Percentiles rank a stretch among this genome's conserved stretches.
Conservation (phyloP, 108 stramenopile species). For the Mediolabrus comicus region DNA sequence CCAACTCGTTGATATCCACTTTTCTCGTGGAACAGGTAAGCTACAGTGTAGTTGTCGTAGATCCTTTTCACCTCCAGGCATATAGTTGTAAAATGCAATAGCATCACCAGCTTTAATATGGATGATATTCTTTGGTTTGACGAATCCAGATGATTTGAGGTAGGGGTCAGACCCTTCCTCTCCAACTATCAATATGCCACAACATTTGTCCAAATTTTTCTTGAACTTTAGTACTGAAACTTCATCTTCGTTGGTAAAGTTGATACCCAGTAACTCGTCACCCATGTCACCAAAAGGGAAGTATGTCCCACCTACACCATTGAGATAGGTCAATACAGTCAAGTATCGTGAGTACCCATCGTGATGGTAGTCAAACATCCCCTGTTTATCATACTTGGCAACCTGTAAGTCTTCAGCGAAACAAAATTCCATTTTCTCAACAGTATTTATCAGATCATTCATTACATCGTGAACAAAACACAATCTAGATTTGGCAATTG, state of each 20-base stretch:
- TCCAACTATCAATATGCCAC: slow-evolving; percentile 40
- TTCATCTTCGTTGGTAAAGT: slow-evolving; percentile 9
- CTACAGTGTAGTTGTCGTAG: slow-evolving; percentile 28
- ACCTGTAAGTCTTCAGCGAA: slow-evolving; percentile 47
- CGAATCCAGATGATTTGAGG: not conserved
- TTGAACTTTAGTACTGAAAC: not conserved
- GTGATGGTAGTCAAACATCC: slow-evolving; percentile 47
- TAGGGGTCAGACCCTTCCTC: slow-evolving; percentile 21
- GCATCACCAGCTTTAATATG: slow-evolving; percentile 47
- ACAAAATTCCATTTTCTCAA: slow-evolving; percentile 6
- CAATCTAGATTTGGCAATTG: slow-evolving; percentile 3
- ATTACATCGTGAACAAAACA: slow-evolving; percentile 31
- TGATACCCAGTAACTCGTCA: not conserved
- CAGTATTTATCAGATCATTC: slow-evolving; percentile 12
- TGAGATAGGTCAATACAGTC: slow-evolving; percentile 51
- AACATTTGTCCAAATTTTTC: slow-evolving; percentile 11
- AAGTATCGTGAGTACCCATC: slow-evolving; percentile 42
- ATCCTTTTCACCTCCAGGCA: slow-evolving; percentile 24
- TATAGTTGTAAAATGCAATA: slow-evolving; percentile 52
- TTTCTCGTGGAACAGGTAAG: too few species aligned
- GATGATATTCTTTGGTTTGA: slow-evolving; percentile 6
- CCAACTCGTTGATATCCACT: slow-evolving; percentile 57
- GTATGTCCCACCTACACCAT: slow-evolving; percentile 58
- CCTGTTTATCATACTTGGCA: slow-evolving; percentile 40
- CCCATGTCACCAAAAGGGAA: slow-evolving; percentile 43